phyloP scores from a whole-genome alignment of 2,329 filamentous ascomycete species.

The Alternaria tenuissima region DNA sequence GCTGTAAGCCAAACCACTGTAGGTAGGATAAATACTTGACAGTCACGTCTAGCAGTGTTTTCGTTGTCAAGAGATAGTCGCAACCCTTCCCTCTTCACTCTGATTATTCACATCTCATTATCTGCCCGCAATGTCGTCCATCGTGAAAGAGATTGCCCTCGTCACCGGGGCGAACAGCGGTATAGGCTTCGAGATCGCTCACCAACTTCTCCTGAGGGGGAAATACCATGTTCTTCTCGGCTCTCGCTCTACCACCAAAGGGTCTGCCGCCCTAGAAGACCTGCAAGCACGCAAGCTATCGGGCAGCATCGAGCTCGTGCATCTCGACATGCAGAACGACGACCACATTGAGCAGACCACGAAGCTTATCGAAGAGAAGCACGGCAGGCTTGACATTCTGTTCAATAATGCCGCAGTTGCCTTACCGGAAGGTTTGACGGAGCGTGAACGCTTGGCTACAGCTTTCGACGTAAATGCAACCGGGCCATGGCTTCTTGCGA shows the following conservation, averaged over 20 bases:
- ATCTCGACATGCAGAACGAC: slow-evolving; percentile 56
- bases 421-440: slow-evolving; percentile 18
- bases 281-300: slow-evolving; percentile 38
- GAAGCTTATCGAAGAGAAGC: slow-evolving; percentile 27
- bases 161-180: slow-evolving; percentile 57
- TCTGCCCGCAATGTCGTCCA: slow-evolving; percentile 20
- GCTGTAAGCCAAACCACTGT: not conserved
- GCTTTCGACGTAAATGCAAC: slow-evolving; percentile 44
- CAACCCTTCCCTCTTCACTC: not conserved
- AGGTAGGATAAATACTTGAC: not conserved
- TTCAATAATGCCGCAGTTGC: slow-evolving; percentile 52
- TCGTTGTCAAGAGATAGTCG: not conserved
- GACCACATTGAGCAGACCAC: slow-evolving; percentile 53
- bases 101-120: not conserved
- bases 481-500: slow-evolving; percentile 36
- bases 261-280: slow-evolving; percentile 37
- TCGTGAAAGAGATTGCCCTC: slow-evolving; percentile 43
- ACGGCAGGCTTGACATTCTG: slow-evolving; percentile 50
- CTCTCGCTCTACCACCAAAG: slow-evolving; percentile 31
- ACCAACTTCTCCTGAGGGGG: slow-evolving; percentile 48
- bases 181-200: slow-evolving; percentile 59
- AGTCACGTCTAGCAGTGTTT: not conserved
- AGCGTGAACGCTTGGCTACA: slow-evolving; percentile 36
- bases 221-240: slow-evolving; percentile 44
- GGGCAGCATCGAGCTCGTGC: slow-evolving; percentile 48